Conservation (phyloP, 78 protist genomes). For the Andalucia godoyi region DNA sequence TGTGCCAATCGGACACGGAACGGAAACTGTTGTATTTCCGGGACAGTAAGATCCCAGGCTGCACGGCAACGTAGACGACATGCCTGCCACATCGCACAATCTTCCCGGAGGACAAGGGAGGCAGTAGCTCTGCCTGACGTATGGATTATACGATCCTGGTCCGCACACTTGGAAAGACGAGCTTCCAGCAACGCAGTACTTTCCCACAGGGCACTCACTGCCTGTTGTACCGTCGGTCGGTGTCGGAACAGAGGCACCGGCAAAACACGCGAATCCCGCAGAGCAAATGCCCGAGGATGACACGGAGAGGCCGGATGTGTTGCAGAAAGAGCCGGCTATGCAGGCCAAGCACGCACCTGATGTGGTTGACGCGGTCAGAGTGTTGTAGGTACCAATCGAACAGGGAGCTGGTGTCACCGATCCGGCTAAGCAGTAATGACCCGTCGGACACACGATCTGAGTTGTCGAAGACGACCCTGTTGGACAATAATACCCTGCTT, state of each 20-base stretch:
- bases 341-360: slow-evolving; percentile 21
- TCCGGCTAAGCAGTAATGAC: slow-evolving; percentile 11
- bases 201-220: too few species aligned
- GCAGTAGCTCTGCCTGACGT: too few species aligned
- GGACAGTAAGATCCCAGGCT: slow-evolving; percentile 38
- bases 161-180: too few species aligned
- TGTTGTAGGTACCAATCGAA: slow-evolving; percentile 36
- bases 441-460: slow-evolving; percentile 13
- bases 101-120: too few species aligned
- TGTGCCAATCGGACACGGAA: slow-evolving; percentile 33
- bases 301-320: background rate
- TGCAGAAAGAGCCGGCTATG: slow-evolving; percentile 22
- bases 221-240: too few species aligned
- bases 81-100: too few species aligned
- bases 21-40: background rate
- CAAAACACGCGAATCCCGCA: slow-evolving; percentile 4
- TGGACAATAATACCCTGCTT: slow-evolving; percentile 28
- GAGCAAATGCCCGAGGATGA: slow-evolving; percentile 17
- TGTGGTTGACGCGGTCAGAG: too few species aligned
- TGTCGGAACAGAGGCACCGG: background rate
- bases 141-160: too few species aligned
- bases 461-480: background rate
- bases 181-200: too few species aligned
- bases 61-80: slow-evolving; percentile 18
- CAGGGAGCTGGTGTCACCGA: slow-evolving; percentile 11